phyloP scores from a whole-genome alignment of 2,329 filamentous ascomycete genomes.

The Ilyonectria destructans region DNA sequence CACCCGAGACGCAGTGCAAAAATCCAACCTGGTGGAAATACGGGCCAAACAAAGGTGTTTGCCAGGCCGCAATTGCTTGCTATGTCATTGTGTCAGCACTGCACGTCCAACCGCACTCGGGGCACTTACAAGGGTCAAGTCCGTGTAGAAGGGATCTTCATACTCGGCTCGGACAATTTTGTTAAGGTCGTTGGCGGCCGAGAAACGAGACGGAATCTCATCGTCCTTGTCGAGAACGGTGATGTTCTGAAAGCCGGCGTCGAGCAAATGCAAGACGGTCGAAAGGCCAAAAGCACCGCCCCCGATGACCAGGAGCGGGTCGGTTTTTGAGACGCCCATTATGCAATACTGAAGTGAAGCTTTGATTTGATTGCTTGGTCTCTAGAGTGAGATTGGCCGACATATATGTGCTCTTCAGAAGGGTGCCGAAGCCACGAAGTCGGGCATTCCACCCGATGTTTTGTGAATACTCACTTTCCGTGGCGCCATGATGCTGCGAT shows the following conservation, averaged over 20 bases:
- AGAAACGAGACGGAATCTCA: constrained; percentile 61
- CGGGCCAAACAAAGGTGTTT: constrained; percentile 66
- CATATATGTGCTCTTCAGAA: constrained; percentile 24
- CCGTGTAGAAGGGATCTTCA: constrained; percentile 70
- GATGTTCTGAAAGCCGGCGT: constrained; percentile 62
- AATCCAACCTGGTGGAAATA: constrained; percentile 62
- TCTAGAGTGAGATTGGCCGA: not conserved
- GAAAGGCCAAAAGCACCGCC: constrained; percentile 68
- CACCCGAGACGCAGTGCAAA: constrained; percentile 65
- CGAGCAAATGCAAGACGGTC: constrained; percentile 63
- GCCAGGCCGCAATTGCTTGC: constrained; percentile 69
- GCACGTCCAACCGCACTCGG: not conserved
- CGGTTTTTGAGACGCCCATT: constrained; percentile 44
- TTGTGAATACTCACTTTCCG: not conserved
- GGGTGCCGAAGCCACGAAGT: not conserved
- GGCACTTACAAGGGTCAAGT: constrained; percentile 64
- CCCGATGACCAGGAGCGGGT: constrained; percentile 59
- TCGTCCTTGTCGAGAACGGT: constrained; percentile 63
- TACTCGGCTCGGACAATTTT: constrained; percentile 75
- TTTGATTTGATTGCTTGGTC: not conserved
- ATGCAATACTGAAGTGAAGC: constrained; percentile 1
- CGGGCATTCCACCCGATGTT: not conserved
- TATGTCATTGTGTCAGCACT: constrained; percentile 18
- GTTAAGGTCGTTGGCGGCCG: constrained; percentile 74
- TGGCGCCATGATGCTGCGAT: not conserved